Evolutionary conservation across 352 stramenopile genomes (phyloP), one percentile per base, ranked within the genome.

Genomic region (Phytophthora fragariae): DNA sequence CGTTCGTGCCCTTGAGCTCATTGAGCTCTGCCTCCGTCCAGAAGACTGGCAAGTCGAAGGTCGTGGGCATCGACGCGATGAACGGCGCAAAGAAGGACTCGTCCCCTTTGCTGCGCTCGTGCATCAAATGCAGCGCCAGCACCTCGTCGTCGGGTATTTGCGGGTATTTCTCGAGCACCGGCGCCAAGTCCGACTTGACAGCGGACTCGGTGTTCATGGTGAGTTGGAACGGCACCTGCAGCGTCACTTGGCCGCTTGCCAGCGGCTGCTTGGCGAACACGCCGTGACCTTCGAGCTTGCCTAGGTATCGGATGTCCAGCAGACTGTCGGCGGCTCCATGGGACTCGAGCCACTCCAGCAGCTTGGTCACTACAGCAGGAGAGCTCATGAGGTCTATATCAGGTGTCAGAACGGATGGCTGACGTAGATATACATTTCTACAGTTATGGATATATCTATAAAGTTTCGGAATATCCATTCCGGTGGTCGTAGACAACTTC

Each of bases 31-130:
- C 46, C 27, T 89, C 79, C 12, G 62, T 71, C 85, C 85, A 92
- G 50, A 80, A 91, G 15, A 91, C 74, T 24, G 85, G 81, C 55
- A 88, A 66, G 71, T 92, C 83, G 59, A 90, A 92, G 10, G 67
- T 72, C 19, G 67, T 73, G 9, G 85, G 85, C 55, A 92, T 33
- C 35, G 77, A 86, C 31, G 71, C 78, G 55, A 91, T 84, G 63
- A 89, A 91, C 17, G 82, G 82, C 24, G 78, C 79, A 46, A 79
- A 91, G 72, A 89, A 88, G 11, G 82, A 89, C 0, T 56, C 54
- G 0, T 17, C 55, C 9, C 73, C 73, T 63, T 89, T 91, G 62
- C 66, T 81, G 15, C 81, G 73, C 27, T 91, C 84, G 58, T 89
- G 73, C 82, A 91, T 88, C 17, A 91, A 68, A 54, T 89, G 82